These are phyloP conservation scores for Dryadomyces quercus-mongolicae DNA, from an alignment of 2,329 filamentous ascomycete genomes.

Conservation along the genomic window DNA sequence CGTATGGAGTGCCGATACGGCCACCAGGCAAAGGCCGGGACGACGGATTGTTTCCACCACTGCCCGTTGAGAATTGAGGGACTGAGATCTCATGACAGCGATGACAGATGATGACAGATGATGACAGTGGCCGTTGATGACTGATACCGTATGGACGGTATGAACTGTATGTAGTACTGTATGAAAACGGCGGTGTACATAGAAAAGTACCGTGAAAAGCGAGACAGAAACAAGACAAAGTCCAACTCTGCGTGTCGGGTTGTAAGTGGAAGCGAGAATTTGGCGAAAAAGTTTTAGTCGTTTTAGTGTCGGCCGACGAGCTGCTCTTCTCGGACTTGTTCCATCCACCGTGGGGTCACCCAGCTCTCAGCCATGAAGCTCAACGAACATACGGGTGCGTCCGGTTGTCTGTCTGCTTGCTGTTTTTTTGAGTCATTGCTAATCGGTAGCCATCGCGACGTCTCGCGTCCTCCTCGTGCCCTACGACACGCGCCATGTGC, in stretches of 20 bases:
- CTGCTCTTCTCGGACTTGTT: background rate
- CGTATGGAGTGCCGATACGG: constrained; percentile 47
- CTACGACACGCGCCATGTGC: constrained; percentile 72
- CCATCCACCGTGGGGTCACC: no score
- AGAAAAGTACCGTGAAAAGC: no score
- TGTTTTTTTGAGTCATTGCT: background rate
- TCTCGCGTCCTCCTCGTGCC: constrained; percentile 64
- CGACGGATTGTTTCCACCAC: constrained; percentile 39
- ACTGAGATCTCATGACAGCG: no score
- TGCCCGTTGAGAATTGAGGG: constrained; percentile 30
- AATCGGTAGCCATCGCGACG: constrained; percentile 50
- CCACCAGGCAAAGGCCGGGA: constrained; percentile 23
- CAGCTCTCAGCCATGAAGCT: constrained; percentile 6
- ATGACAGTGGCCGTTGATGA: constrained; percentile 29
- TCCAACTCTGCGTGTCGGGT: no score
- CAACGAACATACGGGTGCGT: constrained; percentile 27
- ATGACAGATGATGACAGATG: no score
- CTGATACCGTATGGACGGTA: constrained; percentile 9
- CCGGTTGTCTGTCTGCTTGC: background rate
- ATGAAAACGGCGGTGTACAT: background rate
- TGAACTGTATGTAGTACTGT: no score
- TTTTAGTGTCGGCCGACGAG: background rate
- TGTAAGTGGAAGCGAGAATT: background rate
- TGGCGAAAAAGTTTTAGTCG: no score
- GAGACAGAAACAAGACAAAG: no score